Evolutionary conservation across 2,329 filamentous ascomycete genomes (phyloP).

Genomic region (Cladosporium oxysporum): DNA sequence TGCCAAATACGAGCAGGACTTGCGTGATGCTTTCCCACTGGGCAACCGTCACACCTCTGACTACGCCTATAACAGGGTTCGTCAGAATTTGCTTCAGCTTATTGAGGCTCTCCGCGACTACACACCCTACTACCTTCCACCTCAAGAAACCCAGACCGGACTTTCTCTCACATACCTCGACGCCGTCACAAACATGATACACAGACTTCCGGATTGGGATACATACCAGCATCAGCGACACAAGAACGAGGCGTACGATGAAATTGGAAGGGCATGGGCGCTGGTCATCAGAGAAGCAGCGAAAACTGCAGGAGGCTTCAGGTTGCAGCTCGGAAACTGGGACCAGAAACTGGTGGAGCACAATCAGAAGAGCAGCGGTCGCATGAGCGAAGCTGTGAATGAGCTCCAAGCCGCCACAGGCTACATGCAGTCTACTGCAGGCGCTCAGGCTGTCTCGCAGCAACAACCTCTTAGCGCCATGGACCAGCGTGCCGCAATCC

Average conservation of each 20-base stretch:
- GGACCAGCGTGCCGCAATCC: slow-evolving; percentile 49
- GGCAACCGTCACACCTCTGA: slow-evolving; percentile 83
- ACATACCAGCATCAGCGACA: slow-evolving; percentile 84
- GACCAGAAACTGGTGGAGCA: slow-evolving; percentile 85
- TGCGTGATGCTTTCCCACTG: slow-evolving; percentile 80
- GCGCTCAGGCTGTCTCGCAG: slow-evolving; percentile 25
- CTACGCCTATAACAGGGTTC: slow-evolving; percentile 92
- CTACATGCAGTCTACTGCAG: slow-evolving; percentile 66
- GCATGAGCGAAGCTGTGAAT: slow-evolving; percentile 75
- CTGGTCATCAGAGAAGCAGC: slow-evolving; percentile 86
- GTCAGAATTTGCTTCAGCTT: slow-evolving; percentile 74
- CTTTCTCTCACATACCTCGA: slow-evolving; percentile 86
- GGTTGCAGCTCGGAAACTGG: slow-evolving; percentile 87
- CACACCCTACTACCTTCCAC: slow-evolving; percentile 92
- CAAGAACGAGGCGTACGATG: slow-evolving; percentile 94
- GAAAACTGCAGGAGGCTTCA: slow-evolving; percentile 87
- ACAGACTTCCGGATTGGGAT: slow-evolving; percentile 88
- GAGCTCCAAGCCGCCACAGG: slow-evolving; percentile 73
- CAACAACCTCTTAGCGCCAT: slow-evolving; percentile 26
- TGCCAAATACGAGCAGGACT: slow-evolving; percentile 73
- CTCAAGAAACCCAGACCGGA: slow-evolving; percentile 80
- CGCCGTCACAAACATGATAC: slow-evolving; percentile 84
- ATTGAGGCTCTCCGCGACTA: slow-evolving; percentile 91
- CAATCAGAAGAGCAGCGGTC: slow-evolving; percentile 81
- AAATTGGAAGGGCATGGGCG: slow-evolving; percentile 91